Conservation (phyloP, 129 eudicot genomes). For the Helianthus annuus region DNA sequence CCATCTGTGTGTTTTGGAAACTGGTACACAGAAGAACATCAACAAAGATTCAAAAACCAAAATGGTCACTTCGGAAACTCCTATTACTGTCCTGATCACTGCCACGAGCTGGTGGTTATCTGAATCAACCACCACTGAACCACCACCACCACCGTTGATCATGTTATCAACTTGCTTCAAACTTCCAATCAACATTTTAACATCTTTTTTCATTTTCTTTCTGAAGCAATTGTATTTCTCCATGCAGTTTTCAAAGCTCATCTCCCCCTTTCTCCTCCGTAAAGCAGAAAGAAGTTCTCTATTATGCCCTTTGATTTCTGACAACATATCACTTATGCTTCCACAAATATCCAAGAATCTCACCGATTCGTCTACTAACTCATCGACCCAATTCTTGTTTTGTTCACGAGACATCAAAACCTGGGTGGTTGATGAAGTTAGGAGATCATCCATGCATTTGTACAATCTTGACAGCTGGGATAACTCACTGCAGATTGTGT, state of each 20-base stretch:
- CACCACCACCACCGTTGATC: background rate
- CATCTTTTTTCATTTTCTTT: slow-evolving; percentile 48
- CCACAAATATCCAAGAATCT: slow-evolving; percentile 39
- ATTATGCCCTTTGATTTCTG: slow-evolving; percentile 32
- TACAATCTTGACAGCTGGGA: slow-evolving; percentile 45
- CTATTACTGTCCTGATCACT: slow-evolving; percentile 34
- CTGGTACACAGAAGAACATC: slow-evolving; percentile 16
- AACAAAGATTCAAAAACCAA: slow-evolving; percentile 41
- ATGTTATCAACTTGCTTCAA: slow-evolving; percentile 45
- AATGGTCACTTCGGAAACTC: slow-evolving; percentile 33
- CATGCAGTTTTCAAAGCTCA: slow-evolving; percentile 27
- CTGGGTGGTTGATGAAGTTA: slow-evolving; percentile 33
- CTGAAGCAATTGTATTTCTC: slow-evolving; percentile 33
- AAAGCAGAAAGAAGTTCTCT: slow-evolving; percentile 45
- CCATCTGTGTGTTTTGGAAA: slow-evolving; percentile 35
- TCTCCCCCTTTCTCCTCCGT: slow-evolving; percentile 41
- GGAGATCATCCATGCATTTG: slow-evolving; percentile 38
- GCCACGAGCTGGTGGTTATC: slow-evolving; percentile 18
- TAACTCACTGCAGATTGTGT: slow-evolving; percentile 39
- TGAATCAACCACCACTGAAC: slow-evolving; percentile 27
- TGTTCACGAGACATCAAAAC: slow-evolving; percentile 29
- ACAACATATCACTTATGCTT: slow-evolving; percentile 31
- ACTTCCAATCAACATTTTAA: slow-evolving; percentile 25
- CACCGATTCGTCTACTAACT: slow-evolving; percentile 33
- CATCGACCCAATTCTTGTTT: slow-evolving; percentile 35